phyloP scores from a whole-genome alignment of 2,329 filamentous ascomycete species.

The Cladosporium oxysporum region DNA sequence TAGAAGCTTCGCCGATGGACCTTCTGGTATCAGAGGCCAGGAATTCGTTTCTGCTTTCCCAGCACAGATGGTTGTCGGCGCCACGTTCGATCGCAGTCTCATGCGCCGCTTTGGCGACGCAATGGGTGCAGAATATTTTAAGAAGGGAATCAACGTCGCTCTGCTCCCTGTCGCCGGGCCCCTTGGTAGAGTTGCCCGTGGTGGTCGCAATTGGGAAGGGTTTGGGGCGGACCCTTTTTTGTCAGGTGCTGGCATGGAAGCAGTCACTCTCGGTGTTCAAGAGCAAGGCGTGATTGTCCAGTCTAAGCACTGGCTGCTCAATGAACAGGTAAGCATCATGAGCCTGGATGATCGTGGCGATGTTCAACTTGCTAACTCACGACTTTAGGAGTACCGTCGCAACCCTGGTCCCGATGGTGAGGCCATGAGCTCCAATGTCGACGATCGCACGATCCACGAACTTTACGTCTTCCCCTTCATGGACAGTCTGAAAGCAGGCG shows the following conservation, averaged over 20 bases:
- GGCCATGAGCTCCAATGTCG: slow-evolving; percentile 33
- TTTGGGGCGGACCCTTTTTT: slow-evolving; percentile 69
- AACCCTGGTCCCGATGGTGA: slow-evolving; percentile 17
- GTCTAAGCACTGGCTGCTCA: slow-evolving; percentile 17
- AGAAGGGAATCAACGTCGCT: slow-evolving; percentile 56
- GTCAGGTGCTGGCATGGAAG: slow-evolving; percentile 49
- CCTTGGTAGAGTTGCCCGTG: slow-evolving; percentile 20
- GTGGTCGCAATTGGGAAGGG: slow-evolving; percentile 49
- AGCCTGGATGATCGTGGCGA: background rate
- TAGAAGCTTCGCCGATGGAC: slow-evolving; percentile 79
- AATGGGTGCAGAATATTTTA: slow-evolving; percentile 35
- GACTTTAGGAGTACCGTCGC: background rate
- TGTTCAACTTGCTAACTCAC: background rate
- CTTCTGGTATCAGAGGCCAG: slow-evolving; percentile 42
- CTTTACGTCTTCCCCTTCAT: slow-evolving; percentile 30
- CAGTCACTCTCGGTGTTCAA: slow-evolving; percentile 54
- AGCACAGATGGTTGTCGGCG: slow-evolving; percentile 78
- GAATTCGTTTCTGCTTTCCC: slow-evolving; percentile 64
- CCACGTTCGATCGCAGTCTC: slow-evolving; percentile 76
- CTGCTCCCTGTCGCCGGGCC: slow-evolving; percentile 51
- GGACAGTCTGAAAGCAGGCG: slow-evolving; percentile 26
- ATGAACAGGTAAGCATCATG: slow-evolving; percentile 7
- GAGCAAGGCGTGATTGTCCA: slow-evolving; percentile 41
- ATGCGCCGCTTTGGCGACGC: slow-evolving; percentile 45
- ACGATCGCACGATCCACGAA: slow-evolving; percentile 32